Conservation (phyloP, 257 asterid genomes). For the Solanum sitiens region DNA sequence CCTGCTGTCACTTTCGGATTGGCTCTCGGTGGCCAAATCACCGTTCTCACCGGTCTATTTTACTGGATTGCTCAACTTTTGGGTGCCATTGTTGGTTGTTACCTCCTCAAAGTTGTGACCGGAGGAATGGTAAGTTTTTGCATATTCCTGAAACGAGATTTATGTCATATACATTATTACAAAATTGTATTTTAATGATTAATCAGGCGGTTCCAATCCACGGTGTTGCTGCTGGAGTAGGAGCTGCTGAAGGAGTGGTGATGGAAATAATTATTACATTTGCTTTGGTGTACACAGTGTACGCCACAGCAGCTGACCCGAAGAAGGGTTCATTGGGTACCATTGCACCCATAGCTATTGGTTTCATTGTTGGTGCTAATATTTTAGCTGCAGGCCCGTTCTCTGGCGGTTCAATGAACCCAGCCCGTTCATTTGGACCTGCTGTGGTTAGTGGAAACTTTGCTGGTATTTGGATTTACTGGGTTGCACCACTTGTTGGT, state of each 20-base stretch:
- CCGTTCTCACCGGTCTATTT: slow-evolving; percentile 63
- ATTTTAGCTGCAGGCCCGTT: slow-evolving; percentile 50
- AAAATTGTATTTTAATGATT: background rate
- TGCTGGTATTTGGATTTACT: slow-evolving; percentile 35
- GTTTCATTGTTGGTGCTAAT: slow-evolving; percentile 52
- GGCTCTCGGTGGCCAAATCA: slow-evolving; percentile 86
- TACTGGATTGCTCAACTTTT: slow-evolving; percentile 83
- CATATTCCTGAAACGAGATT: background rate
- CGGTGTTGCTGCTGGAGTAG: slow-evolving; percentile 25
- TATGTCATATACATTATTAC: background rate
- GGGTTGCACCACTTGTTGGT: slow-evolving; percentile 43
- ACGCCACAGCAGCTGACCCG: slow-evolving; percentile 56
- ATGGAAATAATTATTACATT: slow-evolving; percentile 45
- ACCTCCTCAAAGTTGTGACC: slow-evolving; percentile 57
- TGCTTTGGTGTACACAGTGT: slow-evolving; percentile 48
- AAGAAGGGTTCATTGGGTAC: slow-evolving; percentile 46
- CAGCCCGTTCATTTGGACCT: slow-evolving; percentile 45
- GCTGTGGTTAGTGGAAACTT: slow-evolving; percentile 31
- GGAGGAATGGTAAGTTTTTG: slow-evolving; percentile 65
- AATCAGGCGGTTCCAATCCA: slow-evolving; percentile 37
- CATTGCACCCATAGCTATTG: slow-evolving; percentile 49
- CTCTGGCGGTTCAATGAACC: slow-evolving; percentile 59
- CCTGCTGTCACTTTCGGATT: slow-evolving; percentile 87
- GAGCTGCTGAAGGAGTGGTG: slow-evolving; percentile 38
- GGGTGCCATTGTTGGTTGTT: slow-evolving; percentile 55